Conservation (phyloP, 495 filamentous ascomycete species). For the Rhypophila decipiens region DNA sequence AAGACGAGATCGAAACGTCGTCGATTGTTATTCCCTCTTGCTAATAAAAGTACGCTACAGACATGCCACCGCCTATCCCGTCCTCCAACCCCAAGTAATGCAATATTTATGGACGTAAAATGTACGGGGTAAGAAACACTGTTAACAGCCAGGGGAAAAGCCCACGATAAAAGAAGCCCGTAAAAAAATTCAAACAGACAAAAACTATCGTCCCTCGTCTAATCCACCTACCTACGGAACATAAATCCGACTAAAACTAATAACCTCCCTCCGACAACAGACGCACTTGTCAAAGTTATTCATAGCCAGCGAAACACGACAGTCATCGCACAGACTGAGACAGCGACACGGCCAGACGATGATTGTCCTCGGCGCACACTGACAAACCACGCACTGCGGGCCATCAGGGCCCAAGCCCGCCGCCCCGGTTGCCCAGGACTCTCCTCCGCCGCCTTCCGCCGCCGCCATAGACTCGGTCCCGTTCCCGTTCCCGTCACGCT, state of each 20-base stretch:
- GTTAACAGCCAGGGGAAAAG: no score
- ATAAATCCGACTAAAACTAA: slow-evolving; percentile 82
- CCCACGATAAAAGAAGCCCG: background rate
- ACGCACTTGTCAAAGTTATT: slow-evolving; percentile 96
- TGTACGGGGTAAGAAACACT: no score
- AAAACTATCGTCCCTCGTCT: no score
- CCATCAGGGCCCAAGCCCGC: slow-evolving; percentile 66
- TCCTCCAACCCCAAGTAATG: no score
- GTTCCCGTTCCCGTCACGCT: no score
- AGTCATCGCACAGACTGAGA: slow-evolving; percentile 90
- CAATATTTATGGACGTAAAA: no score
- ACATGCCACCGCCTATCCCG: no score
- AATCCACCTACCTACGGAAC: slow-evolving; percentile 66
- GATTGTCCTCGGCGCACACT: slow-evolving; percentile 76
- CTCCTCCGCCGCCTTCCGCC: slow-evolving; percentile 11
- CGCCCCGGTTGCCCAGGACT: slow-evolving; percentile 60
- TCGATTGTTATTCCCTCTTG: no score
- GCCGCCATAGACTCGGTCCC: no score
- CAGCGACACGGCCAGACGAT: slow-evolving; percentile 97
- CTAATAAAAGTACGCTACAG: no score
- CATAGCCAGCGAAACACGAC: slow-evolving; percentile 85
- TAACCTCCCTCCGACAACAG: slow-evolving; percentile 80
- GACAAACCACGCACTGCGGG: slow-evolving; percentile 90
- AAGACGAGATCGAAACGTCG: no score
- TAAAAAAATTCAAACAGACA: background rate